Conservation (phyloP, 2,329 filamentous ascomycete genomes). For the Scolecobasidium constrictum region DNA sequence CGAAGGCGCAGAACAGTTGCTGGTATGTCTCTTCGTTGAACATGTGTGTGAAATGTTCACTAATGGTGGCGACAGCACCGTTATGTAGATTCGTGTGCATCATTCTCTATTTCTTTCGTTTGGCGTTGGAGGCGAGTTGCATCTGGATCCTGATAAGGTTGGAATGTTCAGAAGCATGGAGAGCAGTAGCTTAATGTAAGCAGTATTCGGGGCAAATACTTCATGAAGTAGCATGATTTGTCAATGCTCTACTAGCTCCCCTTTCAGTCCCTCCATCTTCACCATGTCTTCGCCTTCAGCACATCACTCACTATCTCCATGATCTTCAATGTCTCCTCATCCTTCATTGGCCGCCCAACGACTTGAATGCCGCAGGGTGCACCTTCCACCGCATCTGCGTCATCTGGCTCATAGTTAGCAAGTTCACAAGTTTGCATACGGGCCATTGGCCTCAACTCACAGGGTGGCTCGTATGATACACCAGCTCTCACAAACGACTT, state of each 20-base stretch:
- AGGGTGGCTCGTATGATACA: conserved; percentile 24
- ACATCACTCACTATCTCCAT: conserved; percentile 21
- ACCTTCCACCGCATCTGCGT: conserved; percentile 29
- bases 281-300: conserved; percentile 2
- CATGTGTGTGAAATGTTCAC: not conserved
- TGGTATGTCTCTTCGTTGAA: conserved; percentile 40
- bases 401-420: conserved; percentile 23
- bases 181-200: no score
- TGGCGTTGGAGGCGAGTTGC: not conserved
- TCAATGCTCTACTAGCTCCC: no score
- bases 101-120: no score
- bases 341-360: conserved; percentile 33
- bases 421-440: conserved; percentile 2
- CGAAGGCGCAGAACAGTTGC: conserved; percentile 53
- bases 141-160: not conserved
- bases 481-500: conserved; percentile 26
- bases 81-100: no score
- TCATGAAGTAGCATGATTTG: no score
- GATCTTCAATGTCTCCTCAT: conserved; percentile 33
- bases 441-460: conserved; percentile 15
- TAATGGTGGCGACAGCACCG: no score
- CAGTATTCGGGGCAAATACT: no score
- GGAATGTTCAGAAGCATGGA: no score
- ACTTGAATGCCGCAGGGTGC: conserved; percentile 38
- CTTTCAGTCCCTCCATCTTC: no score